Evolutionary conservation across 352 stramenopile genomes (phyloP).

Genomic region (Phytopythium montanum): DNA sequence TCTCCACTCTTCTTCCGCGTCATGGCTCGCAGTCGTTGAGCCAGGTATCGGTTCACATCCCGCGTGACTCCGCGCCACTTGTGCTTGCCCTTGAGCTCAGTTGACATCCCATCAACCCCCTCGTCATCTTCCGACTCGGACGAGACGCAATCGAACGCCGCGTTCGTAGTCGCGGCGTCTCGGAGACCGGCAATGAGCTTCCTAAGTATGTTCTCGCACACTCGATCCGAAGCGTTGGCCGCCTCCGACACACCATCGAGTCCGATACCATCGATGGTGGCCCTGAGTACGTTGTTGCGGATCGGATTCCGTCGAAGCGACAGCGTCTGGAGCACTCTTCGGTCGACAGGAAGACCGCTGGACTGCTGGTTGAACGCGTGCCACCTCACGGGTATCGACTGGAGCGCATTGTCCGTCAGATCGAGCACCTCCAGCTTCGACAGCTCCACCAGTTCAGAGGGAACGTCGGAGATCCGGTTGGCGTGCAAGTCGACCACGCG

Average conservation of each 20-base stretch:
- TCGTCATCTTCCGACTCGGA: conserved; percentile 9
- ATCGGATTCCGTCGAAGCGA: conserved; percentile 45
- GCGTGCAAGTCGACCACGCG: conserved; percentile 43
- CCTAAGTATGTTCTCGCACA: conserved; percentile 42
- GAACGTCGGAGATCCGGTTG: conserved; percentile 37
- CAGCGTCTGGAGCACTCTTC: conserved; percentile 35
- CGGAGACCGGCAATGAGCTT: conserved; percentile 54
- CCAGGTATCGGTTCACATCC: conserved; percentile 43
- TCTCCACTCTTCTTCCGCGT: conserved; percentile 2
- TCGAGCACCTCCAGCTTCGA: conserved; percentile 35
- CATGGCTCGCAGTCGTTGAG: conserved; percentile 25
- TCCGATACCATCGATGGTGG: conserved; percentile 22
- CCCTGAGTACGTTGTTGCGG: conserved; percentile 19
- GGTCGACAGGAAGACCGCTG: background rate
- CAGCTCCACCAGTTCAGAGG: conserved; percentile 23
- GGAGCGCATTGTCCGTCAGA: conserved; percentile 42
- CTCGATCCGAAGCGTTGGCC: conserved; percentile 15
- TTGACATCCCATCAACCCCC: background rate
- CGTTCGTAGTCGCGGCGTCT: conserved; percentile 9
- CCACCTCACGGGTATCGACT: conserved; percentile 42
- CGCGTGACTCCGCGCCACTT: conserved; percentile 47
- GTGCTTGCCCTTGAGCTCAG: background rate
- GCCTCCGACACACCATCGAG: conserved; percentile 1
- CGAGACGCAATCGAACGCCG: background rate
- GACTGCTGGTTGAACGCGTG: conserved; percentile 33